Conservation (phyloP, 1,139 yeast genomes). For the Candida albicans region DNA sequence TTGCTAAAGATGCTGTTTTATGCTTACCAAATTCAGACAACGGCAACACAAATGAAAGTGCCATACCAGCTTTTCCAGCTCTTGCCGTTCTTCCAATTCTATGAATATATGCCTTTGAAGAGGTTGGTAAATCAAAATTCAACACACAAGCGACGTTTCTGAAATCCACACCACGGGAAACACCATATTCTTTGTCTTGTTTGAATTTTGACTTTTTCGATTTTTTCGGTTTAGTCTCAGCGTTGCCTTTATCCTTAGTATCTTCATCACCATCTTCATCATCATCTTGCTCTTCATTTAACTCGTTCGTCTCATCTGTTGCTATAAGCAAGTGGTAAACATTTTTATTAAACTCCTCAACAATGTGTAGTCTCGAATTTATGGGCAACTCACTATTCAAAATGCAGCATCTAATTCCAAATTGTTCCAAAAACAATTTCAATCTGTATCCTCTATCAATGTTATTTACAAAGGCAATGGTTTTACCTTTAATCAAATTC, state of each 20-base stretch:
- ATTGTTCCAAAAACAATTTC: conserved; percentile 88
- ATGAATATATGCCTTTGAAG: conserved; percentile 88
- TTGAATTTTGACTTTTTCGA: conserved; percentile 31
- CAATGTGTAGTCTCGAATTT: conserved; percentile 90
- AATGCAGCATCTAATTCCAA: conserved; percentile 86
- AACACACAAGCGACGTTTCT: conserved; percentile 94
- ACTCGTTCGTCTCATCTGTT: conserved; percentile 81
- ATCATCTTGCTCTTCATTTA: conserved; percentile 46
- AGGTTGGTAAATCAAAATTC: conserved; percentile 90
- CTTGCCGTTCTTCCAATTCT: conserved; percentile 98
- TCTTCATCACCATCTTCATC: conserved; percentile 47
- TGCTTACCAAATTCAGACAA: conserved; percentile 85
- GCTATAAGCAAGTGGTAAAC: conserved; percentile 88
- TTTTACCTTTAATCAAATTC: conserved; percentile 85
- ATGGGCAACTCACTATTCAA: conserved; percentile 91
- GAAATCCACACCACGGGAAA: conserved; percentile 96
- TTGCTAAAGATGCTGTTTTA: conserved; percentile 68
- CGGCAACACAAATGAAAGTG: conserved; percentile 89
- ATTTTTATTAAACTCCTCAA: conserved; percentile 91
- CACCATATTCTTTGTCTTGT: conserved; percentile 81
- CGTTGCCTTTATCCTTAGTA: conserved; percentile 29
- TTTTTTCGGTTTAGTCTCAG: conserved; percentile 40
- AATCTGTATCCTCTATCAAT: conserved; percentile 95
- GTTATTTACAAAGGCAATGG: conserved; percentile 86
- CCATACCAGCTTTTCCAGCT: conserved; percentile 94